These are phyloP conservation scores for Candida oleophila DNA, from an alignment of 805 yeast species.

Conservation along the genomic window DNA sequence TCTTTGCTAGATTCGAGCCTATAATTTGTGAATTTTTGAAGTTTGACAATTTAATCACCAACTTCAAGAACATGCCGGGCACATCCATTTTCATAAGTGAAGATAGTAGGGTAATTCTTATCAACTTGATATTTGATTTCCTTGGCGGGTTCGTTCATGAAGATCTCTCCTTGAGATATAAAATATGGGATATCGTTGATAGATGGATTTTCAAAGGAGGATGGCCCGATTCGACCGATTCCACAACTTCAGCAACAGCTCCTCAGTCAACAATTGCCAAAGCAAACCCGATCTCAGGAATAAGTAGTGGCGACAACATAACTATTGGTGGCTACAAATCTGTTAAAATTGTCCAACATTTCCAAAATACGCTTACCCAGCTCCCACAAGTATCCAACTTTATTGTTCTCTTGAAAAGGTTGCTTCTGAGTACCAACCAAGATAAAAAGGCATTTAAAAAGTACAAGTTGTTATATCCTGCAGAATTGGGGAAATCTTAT, in stretches of 20 bases:
- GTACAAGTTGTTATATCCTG: slow-evolving; percentile 55
- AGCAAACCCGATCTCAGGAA: neutral
- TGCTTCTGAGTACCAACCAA: slow-evolving; percentile 31
- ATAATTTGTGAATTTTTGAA: slow-evolving; percentile 33
- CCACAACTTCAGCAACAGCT: neutral
- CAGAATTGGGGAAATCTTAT: slow-evolving; percentile 57
- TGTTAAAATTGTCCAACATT: slow-evolving; percentile 23
- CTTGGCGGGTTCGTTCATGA: slow-evolving; percentile 51
- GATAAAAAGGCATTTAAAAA: slow-evolving; percentile 23
- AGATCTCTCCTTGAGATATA: slow-evolving; percentile 34
- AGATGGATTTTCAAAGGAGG: slow-evolving; percentile 56
- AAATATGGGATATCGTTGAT: slow-evolving; percentile 71
- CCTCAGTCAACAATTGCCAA: neutral
- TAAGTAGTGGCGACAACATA: neutral
- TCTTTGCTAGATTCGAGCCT: slow-evolving; percentile 34
- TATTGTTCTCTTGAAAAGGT: slow-evolving; percentile 47
- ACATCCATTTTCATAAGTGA: slow-evolving; percentile 28
- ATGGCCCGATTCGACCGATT: slow-evolving; percentile 13
- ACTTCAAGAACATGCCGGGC: slow-evolving; percentile 15
- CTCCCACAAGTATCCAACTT: slow-evolving; percentile 58
- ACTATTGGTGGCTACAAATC: slow-evolving; percentile 4
- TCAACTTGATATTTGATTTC: slow-evolving; percentile 47
- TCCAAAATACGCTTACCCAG: slow-evolving; percentile 44
- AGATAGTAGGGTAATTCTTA: slow-evolving; percentile 33
- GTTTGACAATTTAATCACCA: slow-evolving; percentile 36